Conservation (phyloP, 73 alveolate genomes). For the Paramecium tetraurelia region DNA sequence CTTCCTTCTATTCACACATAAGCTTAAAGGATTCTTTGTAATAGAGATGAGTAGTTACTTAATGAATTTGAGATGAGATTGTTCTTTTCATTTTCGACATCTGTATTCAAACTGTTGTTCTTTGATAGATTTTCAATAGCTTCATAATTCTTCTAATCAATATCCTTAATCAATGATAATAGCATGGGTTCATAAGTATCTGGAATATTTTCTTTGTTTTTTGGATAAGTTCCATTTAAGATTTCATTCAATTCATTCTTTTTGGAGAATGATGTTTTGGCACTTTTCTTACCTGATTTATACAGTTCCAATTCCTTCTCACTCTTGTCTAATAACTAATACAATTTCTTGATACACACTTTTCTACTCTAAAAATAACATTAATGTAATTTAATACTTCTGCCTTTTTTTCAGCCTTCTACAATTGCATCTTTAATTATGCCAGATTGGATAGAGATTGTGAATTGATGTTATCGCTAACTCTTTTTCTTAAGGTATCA, state of each 20-base stretch:
- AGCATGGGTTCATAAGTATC: background rate
- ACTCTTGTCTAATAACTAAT: background rate
- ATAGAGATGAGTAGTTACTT: background rate
- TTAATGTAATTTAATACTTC: background rate
- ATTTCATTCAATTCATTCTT: conserved; percentile 15
- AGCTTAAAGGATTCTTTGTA: background rate
- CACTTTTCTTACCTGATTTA: conserved; percentile 30
- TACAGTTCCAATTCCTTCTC: conserved; percentile 8
- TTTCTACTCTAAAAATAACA: background rate
- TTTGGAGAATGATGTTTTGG: background rate
- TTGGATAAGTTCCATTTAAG: background rate
- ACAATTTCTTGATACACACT: conserved; percentile 27
- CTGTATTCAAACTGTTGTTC: background rate
- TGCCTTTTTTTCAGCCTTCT: conserved; percentile 31
- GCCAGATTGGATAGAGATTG: background rate
- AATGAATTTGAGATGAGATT: background rate
- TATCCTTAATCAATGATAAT: background rate
- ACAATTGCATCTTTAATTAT: background rate
- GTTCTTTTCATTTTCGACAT: background rate
- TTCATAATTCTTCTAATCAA: background rate
- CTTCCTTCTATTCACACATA: background rate
- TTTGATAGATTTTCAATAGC: background rate
- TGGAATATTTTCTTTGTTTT: conserved; percentile 5
- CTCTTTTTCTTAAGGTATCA: background rate
- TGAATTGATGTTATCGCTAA: background rate